Evolutionary conservation across 352 stramenopile genomes (phyloP), one percentile per base, ranked within the genome.

Genomic region (Phytophthora colocasiae): DNA sequence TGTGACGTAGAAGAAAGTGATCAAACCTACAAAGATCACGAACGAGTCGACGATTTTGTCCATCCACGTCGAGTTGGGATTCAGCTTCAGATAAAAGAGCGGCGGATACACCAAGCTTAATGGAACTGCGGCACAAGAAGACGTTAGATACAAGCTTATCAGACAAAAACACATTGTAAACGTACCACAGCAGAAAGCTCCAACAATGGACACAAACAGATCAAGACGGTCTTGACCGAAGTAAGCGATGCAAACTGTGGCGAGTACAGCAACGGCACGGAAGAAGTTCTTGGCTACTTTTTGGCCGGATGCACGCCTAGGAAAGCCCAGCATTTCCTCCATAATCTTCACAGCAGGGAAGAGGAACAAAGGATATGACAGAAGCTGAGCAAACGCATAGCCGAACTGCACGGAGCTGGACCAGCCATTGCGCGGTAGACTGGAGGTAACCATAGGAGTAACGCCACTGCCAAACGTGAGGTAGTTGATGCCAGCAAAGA

Each of bases 341-440:
- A 93, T 83, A 46, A 95, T 95, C 70, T 92, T 91, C 32, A 95
- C 80, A 6, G 81, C 86, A 10, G 84, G 86, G 55, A 92, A 95
- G 4, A 95, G 51, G 55, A 95, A 92, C 8, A 95, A 41, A 40
- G 86, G 86, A 63, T 95, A 95, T 66, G 86, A 91, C 40, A 95
- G 67, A 19, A 92, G 54, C 58, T 92, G 84, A 17, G 86, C 86
- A 32, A 92, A 67, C 15, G 84, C 85, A 56, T 95, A 95, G 39
- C 83, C 83, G 12, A 92, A 83, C 67, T 95, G 86, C 43, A 95
- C 84, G 19, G 81, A 90, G 59, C 86, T 86, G 7, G 86, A 81
- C 79, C 84, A 91, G 38, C 78, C 78, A 56, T 87, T 90, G 53
- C 83, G 83, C 15, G 86, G 82, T 40, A 95, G 49, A 55, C 78